A percentile compares a stretch with the other conserved stretches of the same genome.
phyloP scores from a whole-genome alignment of 192 early-diverging fungal genomes.

The Coemansia reversa region DNA sequence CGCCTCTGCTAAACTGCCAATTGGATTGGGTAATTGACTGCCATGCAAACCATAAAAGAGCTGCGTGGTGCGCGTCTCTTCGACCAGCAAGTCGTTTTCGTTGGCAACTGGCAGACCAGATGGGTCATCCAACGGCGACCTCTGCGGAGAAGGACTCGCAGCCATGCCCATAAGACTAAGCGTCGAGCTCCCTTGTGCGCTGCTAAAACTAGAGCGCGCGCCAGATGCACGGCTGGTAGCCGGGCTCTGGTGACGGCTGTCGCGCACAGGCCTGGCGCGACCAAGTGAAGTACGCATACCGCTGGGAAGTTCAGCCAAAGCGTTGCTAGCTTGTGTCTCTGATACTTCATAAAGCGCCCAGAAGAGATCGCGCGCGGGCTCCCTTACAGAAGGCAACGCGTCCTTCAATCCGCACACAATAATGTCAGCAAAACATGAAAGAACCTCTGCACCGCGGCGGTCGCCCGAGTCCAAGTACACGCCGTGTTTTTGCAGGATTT shows the following conservation, averaged over 20 bases:
- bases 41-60: background rate
- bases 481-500: slow-evolving; percentile 32
- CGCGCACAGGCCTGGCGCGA: slow-evolving; percentile 29
- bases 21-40: background rate
- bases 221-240: slow-evolving; percentile 6
- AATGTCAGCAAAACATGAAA: slow-evolving; percentile 18
- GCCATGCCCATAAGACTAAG: slow-evolving; percentile 36
- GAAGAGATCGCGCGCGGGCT: slow-evolving; percentile 42
- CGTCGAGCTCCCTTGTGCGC: slow-evolving; percentile 12
- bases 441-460: slow-evolving; percentile 28
- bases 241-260: background rate
- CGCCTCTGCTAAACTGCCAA: slow-evolving; percentile 16
- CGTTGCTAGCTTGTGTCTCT: slow-evolving; percentile 16
- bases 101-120: background rate
- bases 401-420: slow-evolving; percentile 26
- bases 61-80: background rate
- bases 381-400: slow-evolving; percentile 44
- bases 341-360: slow-evolving; percentile 42
- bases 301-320: slow-evolving; percentile 23
- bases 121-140: slow-evolving; percentile 6
- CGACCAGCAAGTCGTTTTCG: background rate
- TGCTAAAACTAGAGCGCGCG: slow-evolving; percentile 31
- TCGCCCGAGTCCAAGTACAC: slow-evolving; percentile 21
- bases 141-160: slow-evolving; percentile 24
- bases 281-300: slow-evolving; percentile 18